These are phyloP conservation scores for Vitis hybrid DNA, from an alignment of 177 flowering plant genomes.

Conservation along the genomic window DNA sequence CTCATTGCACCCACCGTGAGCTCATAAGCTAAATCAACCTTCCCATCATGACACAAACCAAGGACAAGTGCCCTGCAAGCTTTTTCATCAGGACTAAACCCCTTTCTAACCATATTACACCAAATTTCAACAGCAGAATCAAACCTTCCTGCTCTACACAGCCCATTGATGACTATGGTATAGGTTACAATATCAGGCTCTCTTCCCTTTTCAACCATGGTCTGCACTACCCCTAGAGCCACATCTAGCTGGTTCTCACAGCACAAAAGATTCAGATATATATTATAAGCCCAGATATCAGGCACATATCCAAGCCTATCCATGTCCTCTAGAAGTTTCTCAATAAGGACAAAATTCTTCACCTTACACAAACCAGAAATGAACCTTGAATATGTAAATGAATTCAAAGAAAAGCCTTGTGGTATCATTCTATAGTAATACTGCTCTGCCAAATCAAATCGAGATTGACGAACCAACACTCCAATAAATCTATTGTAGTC, in stretches of 20 bases:
- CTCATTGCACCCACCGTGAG: constrained; percentile 56
- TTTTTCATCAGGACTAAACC: constrained; percentile 55
- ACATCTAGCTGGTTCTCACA: constrained; percentile 47
- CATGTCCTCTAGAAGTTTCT: constrained; percentile 64
- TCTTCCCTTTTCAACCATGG: constrained; percentile 61
- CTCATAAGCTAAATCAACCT: constrained; percentile 92
- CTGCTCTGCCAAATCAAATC: constrained; percentile 66
- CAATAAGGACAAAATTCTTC: constrained; percentile 49
- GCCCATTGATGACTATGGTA: constrained; percentile 64
- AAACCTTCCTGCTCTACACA: constrained; percentile 48
- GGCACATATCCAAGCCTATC: constrained; percentile 54
- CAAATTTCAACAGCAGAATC: constrained; percentile 67
- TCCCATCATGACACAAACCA: constrained; percentile 62
- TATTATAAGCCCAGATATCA: constrained; percentile 81
- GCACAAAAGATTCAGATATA: constrained; percentile 70
- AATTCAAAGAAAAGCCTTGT: constrained; percentile 66
- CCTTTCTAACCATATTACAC: constrained; percentile 63
- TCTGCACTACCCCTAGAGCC: constrained; percentile 52
- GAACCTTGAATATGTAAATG: constrained; percentile 85
- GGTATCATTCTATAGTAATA: constrained; percentile 58
- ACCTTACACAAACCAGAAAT: constrained; percentile 69
- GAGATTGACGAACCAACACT: constrained; percentile 59
- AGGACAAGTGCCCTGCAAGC: constrained; percentile 77
- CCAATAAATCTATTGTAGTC: constrained; percentile 91
- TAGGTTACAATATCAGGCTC: constrained; percentile 84